Base-by-base conservation (phyloP, 306 rosid species). In the Cicer arietinum region DNA sequence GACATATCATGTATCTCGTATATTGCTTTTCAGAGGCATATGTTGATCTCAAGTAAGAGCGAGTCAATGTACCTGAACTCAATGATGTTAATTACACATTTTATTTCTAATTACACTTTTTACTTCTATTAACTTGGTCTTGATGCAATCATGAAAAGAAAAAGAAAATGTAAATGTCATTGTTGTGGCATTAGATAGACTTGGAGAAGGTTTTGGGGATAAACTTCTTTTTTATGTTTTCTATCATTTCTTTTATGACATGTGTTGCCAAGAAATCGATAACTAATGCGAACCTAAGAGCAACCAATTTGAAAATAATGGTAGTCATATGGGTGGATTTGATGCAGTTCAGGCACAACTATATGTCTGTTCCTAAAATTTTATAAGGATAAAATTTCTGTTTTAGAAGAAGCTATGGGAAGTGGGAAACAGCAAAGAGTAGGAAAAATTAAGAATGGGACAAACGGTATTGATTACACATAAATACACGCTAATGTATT, bases 101-200 rank as follows among this genome's bases (percentile, higher is more conserved):
- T 54, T 46, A 68, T 52, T 57, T 39, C 6, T 39, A 50, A 1
- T 7, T 57, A n/a, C 60, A 57, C 37, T 16, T 42, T 76, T 54
- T 46, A 68, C 63, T 57, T 39, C 6, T 39, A 50, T 4, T 78
- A 78, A 61, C 43, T 14, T 40, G 50, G 48, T 79, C 54, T 16
- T 71, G 60, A 43, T 59, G 53, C 22, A 58, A 7, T 37, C 48
- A 42, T 51, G 40, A 62, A 62, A 69, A 12, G 7, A 7, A 30
- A 22, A 57, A 44, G 14, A 46, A 46, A 43, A 6, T 1, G 13
- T 43, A 41, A 48, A 39, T 69, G 12, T 37, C 45, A 13, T 58
- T 63, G 8, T 46, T 8, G 37, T 68, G 44, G 54, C 13, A 13
- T 69, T n/a, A n/a, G 44, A 45, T 68, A 17, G 20, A 56, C 41